phyloP scores from a whole-genome alignment of 192 early-diverging fungal species.

The Obelidium mucronatum region DNA sequence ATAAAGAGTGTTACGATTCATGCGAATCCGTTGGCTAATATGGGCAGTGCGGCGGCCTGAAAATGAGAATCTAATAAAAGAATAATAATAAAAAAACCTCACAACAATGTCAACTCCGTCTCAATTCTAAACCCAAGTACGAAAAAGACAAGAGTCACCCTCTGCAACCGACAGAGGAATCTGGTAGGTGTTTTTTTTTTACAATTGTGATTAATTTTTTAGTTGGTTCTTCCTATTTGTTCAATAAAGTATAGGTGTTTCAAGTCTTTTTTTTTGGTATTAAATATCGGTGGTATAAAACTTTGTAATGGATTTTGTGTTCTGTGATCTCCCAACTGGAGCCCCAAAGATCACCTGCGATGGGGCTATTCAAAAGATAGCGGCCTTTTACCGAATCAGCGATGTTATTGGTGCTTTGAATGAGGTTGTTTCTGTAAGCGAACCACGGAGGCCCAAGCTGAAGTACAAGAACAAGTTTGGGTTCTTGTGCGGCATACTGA shows the following conservation, averaged over 20 bases:
- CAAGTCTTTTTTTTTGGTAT: no score
- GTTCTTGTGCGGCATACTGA: slow-evolving; percentile 1
- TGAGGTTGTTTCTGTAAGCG: slow-evolving; percentile 1
- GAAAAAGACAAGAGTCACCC: no score
- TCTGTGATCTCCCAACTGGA: background rate
- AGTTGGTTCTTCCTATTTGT: no score
- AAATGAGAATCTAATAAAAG: background rate
- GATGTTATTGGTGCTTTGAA: background rate
- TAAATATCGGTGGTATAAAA: no score
- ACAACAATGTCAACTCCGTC: no score
- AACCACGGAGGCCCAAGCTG: background rate
- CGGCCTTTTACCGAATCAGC: background rate
- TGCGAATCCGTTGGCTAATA: slow-evolving; percentile 87
- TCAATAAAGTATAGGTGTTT: no score
- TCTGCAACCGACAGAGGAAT: no score
- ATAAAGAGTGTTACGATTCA: slow-evolving; percentile 85
- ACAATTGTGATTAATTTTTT: no score
- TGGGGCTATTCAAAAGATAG: background rate
- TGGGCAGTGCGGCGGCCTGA: background rate
- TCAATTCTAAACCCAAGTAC: no score
- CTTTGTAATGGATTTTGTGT: slow-evolving; percentile 19
- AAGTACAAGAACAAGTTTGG: background rate
- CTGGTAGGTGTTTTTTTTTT: no score
- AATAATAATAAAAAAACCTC: background rate
- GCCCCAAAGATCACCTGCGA: background rate